Evolutionary conservation across 257 asterid genomes (phyloP).

Genomic region (Galeopsis tetrahit): DNA sequence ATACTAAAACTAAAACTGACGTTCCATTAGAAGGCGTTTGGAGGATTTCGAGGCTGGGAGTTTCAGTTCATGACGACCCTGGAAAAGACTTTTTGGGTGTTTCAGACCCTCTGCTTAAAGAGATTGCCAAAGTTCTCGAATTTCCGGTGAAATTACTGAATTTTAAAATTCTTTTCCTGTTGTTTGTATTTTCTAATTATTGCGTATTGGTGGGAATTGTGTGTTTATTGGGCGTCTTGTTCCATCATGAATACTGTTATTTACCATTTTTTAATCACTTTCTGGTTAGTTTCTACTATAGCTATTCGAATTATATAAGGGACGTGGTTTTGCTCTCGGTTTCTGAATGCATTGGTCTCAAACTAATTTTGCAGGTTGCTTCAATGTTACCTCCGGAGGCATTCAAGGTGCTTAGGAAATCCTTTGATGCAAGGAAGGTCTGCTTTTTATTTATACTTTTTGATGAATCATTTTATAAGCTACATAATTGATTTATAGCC

Average conservation of each 20-base stretch:
- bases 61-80: slow-evolving; percentile 76
- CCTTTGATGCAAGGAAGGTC: slow-evolving; percentile 96
- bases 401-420: slow-evolving; percentile 77
- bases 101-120: slow-evolving; percentile 68
- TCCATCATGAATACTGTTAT: background rate
- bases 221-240: background rate
- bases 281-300: too few relatives aligned
- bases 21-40: slow-evolving; percentile 63
- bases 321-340: background rate
- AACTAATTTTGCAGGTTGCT: slow-evolving; percentile 65
- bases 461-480: background rate
- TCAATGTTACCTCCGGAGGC: slow-evolving; percentile 90
- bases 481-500: background rate
- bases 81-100: slow-evolving; percentile 85
- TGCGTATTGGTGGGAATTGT: slow-evolving; percentile 13
- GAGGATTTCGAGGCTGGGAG: slow-evolving; percentile 77
- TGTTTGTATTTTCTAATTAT: background rate
- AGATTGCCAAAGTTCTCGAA: slow-evolving; percentile 85
- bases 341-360: slow-evolving; percentile 24
- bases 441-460: background rate
- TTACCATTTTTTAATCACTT: too few relatives aligned
- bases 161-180: background rate
- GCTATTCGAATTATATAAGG: background rate
- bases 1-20: slow-evolving; percentile 42
- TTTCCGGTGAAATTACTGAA: slow-evolving; percentile 65